Base-by-base conservation (phyloP, 2,329 filamentous ascomycete genomes). In the Nigrospora osmanthi region DNA sequence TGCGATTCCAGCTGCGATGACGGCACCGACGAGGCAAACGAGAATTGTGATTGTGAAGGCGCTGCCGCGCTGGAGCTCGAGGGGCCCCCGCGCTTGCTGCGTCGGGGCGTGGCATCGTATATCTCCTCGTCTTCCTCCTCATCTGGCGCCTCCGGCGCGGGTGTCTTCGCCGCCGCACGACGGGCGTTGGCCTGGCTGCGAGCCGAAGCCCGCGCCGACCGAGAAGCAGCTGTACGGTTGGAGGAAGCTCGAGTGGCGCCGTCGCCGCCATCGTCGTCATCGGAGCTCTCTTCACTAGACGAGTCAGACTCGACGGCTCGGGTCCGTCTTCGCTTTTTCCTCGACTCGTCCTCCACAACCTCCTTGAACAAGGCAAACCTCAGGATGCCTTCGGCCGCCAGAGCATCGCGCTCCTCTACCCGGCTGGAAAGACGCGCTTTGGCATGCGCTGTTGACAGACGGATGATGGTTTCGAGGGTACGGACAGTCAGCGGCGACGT, bases 281-380 rank as follows among this genome's bases (percentile, higher is more conserved):
- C 79, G 1, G 72, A 75, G 43, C 73, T 76, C 16, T 77, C 76
- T 11, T 78, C 76, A 35, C 76, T 79, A 17, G 82, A 71, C 60
- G 58, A 81, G 61, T 76, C 78, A 43, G 71, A 71, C 45, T 78
- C 73, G 14, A 76, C 70, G 32, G 75, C 73, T 30, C 76, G 72
- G 6, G 78, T 85, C 55, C 87, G 84, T 65, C 88, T 83, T 56
- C 90, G 80, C 66, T 93, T 85, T 73, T 91, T 93, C 54, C 83
- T 79, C 47, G 89, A 87, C 62, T 89, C 83, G 52, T 81, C 76
- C 58, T 83, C 76, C 4, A 95, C 76, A 1, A 98, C 83, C 69
- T 98, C 93, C 64, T 97, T 97, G 77, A 98, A 98, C 33, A 98
- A 76, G 3, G 93, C 94, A 59, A 96, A 98, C 15, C 93, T 81